A percentile compares a stretch with the other conserved stretches of the same genome.
phyloP scores from a whole-genome alignment of 345 rosid genomes.

The Leavenworthia alabamica region DNA sequence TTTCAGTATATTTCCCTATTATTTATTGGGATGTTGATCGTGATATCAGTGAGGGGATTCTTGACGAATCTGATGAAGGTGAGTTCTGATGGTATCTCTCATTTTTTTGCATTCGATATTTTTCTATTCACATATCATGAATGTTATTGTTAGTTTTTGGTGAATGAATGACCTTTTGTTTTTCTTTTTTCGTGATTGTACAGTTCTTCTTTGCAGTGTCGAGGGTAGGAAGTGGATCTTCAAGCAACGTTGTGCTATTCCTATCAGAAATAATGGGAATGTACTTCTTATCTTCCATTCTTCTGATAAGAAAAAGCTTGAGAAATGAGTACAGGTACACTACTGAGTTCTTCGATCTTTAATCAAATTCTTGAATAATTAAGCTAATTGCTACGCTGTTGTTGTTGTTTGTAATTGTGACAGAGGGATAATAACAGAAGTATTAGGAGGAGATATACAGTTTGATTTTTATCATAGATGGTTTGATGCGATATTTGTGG shows the following conservation, averaged over 20 bases:
- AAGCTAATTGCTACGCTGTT: neutral
- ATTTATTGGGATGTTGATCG: conserved; percentile 88
- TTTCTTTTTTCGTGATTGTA: conserved; percentile 12
- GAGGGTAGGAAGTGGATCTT: conserved; percentile 98
- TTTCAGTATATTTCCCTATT: conserved; percentile 88
- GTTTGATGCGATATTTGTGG: conserved; percentile 97
- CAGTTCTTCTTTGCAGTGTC: conserved; percentile 99
- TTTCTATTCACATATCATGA: neutral
- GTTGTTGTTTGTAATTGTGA: too few relatives aligned
- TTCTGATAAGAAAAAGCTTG: conserved; percentile 91
- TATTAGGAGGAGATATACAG: conserved; percentile 94
- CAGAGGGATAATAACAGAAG: conserved; percentile 94
- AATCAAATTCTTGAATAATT: neutral
- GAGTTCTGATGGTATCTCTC: conserved; percentile 14
- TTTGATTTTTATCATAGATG: conserved; percentile 95
- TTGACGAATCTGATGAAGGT: conserved; percentile 96
- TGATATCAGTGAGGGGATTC: conserved; percentile 94
- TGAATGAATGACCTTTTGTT: conserved; percentile 8
- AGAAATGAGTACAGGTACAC: conserved; percentile 83
- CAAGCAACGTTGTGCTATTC: conserved; percentile 93
- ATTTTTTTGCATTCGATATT: neutral
- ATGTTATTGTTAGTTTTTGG: conserved; percentile 11
- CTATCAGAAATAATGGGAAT: conserved; percentile 98
- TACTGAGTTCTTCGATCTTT: neutral
- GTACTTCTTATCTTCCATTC: conserved; percentile 94